phyloP scores from a whole-genome alignment of 2,329 filamentous ascomycete species.

The Beauveria scarabaeidicola region DNA sequence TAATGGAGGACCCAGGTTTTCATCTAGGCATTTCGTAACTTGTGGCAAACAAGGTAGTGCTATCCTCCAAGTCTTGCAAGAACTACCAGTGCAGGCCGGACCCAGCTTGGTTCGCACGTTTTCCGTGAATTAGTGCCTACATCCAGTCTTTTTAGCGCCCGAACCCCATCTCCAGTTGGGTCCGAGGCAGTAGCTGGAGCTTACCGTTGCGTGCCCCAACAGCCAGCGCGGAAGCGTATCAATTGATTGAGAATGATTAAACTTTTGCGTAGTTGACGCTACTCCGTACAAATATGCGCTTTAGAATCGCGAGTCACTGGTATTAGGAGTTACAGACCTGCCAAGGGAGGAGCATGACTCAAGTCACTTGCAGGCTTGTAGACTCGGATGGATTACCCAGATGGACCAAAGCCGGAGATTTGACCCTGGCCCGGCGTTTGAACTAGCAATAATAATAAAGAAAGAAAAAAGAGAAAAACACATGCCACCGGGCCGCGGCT shows the following conservation, averaged over 20 bases:
- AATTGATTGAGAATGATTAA: not conserved
- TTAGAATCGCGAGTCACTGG: not conserved
- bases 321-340: not conserved
- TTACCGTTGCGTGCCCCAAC: not conserved
- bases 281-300: too few relatives aligned
- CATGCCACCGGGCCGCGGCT: slow-evolving; percentile 9
- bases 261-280: not conserved
- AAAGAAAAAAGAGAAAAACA: not conserved
- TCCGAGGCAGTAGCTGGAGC: not conserved
- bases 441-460: not conserved
- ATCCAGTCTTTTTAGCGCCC: not conserved
- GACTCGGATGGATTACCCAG: too few relatives aligned
- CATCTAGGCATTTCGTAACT: too few relatives aligned
- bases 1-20: too few relatives aligned
- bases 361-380: not conserved
- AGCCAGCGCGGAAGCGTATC: not conserved
- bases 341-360: not conserved
- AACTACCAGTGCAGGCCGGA: too few relatives aligned
- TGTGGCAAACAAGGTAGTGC: too few relatives aligned
- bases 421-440: not conserved
- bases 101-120: too few relatives aligned
- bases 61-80: too few relatives aligned
- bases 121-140: not conserved
- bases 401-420: not conserved
- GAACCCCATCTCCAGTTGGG: slow-evolving; percentile 3